A percentile compares a stretch with the other conserved stretches of the same genome.
phyloP scores from a whole-genome alignment of 164 flowering plant genomes.

The Tinospora cordifolia region DNA sequence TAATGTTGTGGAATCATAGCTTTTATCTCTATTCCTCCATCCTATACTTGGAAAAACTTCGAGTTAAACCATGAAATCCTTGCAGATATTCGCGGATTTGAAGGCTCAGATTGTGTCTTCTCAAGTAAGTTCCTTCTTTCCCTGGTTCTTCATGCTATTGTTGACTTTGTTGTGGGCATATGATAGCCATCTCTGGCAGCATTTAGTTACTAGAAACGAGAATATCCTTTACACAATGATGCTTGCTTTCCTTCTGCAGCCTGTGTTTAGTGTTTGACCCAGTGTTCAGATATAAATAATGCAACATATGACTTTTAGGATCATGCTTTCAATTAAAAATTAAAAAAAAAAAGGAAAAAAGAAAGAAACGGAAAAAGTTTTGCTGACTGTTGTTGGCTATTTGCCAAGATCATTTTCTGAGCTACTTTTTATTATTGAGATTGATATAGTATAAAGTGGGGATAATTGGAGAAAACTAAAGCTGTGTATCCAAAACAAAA shows the following conservation, averaged over 20 bases:
- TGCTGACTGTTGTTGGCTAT: no score
- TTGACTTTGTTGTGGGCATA: not conserved
- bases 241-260: not conserved
- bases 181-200: not conserved
- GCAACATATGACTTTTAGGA: no score
- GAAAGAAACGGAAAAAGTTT: no score
- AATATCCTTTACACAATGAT: not conserved
- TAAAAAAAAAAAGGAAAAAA: no score
- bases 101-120: constrained; percentile 79
- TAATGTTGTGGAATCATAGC: not conserved
- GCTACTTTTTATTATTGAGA: no score
- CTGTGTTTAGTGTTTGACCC: not conserved
- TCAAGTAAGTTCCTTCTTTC: constrained; percentile 40
- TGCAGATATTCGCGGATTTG: constrained; percentile 81
- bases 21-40: not conserved
- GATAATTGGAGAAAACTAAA: no score
- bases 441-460: no score
- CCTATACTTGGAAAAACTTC: not conserved
- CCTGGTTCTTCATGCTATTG: constrained; percentile 4
- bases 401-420: no score
- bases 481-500: no score
- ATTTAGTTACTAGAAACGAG: not conserved
- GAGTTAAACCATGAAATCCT: constrained; percentile 2
- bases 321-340: no score
- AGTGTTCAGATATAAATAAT: no score